Evolutionary conservation across 768 basidiomycete species (phyloP), one percentile per base, ranked within the genome.

Genomic region (Sporobolomyces roseus): DNA sequence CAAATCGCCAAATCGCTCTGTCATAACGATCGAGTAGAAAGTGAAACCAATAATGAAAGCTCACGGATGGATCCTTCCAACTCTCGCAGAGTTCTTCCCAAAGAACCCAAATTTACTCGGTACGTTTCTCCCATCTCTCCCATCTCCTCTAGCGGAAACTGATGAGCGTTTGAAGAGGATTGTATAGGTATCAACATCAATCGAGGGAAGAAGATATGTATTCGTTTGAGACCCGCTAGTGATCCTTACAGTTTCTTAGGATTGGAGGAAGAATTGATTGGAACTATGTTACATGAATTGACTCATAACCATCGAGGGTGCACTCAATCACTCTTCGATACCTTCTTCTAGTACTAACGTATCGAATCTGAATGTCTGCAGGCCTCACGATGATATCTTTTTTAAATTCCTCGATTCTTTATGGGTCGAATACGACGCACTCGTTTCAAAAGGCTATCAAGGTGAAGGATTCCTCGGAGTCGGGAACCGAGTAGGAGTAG

Each of bases 31-130:
- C 17, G 29, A 23, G 21, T 56, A 74, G 63, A 82, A 90, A 55
- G 91, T 94, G 56, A 93, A 93, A 78, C 93, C 93, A 10, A 91
- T 97, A 72, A 96, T 96, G 93, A 82, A 86, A 65, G 90, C 87
- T 72, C 87, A 87, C 73, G 80, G 80, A 7, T 97, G 93, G 93
- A 82, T 83, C 32, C 77, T 81, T 0, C 80, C 80, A 0, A 66
- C 68, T 2, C 67, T 80, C 9, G 74, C 77, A n/a, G 90, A 94
- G 78, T 92, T 93, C 82, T 91, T 89, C 74, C 91, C 91, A 7
- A 84, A 86, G 14, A 84, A 84, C 59, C 83, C 86, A 0, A 85
- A 82, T 76, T 80, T 94, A 25, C 79, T 91, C 35, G 91, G 91
- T 88, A 71, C 71, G 87, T 75, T 13, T 4, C 8, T 21, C 30